A percentile compares a stretch with the other conserved stretches of the same genome.
Conservation (phyloP, 2,329 filamentous ascomycete species). For the Aspergillus brunneoviolaceus region DNA sequence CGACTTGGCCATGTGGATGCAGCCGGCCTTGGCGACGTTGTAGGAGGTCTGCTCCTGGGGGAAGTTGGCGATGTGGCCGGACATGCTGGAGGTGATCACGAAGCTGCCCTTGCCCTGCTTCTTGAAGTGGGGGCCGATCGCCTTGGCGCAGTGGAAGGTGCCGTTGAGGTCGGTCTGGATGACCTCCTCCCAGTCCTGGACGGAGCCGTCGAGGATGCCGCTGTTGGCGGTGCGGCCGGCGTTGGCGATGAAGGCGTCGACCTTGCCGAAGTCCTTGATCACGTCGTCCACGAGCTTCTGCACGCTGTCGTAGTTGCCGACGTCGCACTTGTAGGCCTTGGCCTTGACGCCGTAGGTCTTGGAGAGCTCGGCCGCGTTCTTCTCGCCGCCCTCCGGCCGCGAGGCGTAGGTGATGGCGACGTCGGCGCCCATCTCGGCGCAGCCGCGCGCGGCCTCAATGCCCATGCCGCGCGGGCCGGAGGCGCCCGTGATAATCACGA, state of each 20-base stretch:
- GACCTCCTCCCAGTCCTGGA: conserved; percentile 73
- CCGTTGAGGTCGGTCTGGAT: conserved; percentile 86
- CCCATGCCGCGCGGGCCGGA: conserved; percentile 66
- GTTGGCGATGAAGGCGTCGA: conserved; percentile 68
- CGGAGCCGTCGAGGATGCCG: conserved; percentile 67
- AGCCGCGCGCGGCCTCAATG: conserved; percentile 64
- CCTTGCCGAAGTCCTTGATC: conserved; percentile 67
- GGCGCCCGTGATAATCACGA: conserved; percentile 50
- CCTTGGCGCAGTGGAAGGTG: conserved; percentile 80
- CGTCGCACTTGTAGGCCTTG: conserved; percentile 67
- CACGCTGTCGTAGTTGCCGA: conserved; percentile 58
- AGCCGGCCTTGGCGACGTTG: conserved; percentile 66
- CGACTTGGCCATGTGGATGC: conserved; percentile 63
- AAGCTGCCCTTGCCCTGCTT: conserved; percentile 63
- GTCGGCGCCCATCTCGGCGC: conserved; percentile 64
- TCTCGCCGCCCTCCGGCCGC: conserved; percentile 60
- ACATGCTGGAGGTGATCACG: conserved; percentile 66
- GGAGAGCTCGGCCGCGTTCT: conserved; percentile 62
- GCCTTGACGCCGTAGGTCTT: conserved; percentile 63
- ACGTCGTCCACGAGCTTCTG: conserved; percentile 59
- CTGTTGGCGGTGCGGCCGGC: conserved; percentile 68
- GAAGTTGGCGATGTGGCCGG: conserved; percentile 55
- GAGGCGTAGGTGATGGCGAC: conserved; percentile 67
- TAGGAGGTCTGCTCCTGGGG: conserved; percentile 67
- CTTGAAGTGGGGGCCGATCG: conserved; percentile 77